Percentiles rank a stretch among this genome's conserved stretches.
Evolutionary conservation across 177 flowering plant species (phyloP).

Genomic region (Vitis hybrid): DNA sequence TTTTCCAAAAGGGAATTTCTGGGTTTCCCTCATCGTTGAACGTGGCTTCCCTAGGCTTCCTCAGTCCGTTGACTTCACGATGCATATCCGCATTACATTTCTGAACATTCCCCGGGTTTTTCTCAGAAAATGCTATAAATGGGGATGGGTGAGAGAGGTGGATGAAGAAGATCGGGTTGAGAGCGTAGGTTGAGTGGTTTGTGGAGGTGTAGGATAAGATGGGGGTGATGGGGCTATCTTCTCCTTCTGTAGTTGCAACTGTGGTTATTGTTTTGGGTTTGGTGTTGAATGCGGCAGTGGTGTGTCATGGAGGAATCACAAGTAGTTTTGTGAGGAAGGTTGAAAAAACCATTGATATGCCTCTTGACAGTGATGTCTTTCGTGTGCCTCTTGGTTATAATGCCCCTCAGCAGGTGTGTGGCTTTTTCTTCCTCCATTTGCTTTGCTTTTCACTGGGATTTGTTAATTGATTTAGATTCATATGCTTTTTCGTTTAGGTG

Average conservation of each 20-base stretch:
- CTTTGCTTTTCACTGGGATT: background rate
- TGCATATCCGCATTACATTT: too few species aligned
- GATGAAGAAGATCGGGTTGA: too few species aligned
- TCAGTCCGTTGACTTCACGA: too few species aligned
- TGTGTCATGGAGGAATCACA: slow-evolving; percentile 60
- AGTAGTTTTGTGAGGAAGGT: slow-evolving; percentile 46
- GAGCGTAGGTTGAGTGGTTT: too few species aligned
- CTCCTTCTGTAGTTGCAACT: background rate
- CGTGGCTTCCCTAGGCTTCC: too few species aligned
- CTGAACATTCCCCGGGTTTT: too few species aligned
- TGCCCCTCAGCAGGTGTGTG: slow-evolving; percentile 67
- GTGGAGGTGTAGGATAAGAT: too few species aligned
- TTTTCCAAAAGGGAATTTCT: too few species aligned
- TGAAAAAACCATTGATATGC: slow-evolving; percentile 51
- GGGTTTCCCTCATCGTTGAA: too few species aligned
- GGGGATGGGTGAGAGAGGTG: too few species aligned
- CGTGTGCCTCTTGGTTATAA: slow-evolving; percentile 55
- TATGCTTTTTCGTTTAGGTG: too few species aligned
- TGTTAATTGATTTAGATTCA: background rate
- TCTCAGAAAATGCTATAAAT: too few species aligned
- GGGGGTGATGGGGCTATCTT: background rate
- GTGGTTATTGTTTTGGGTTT: slow-evolving; percentile 19
- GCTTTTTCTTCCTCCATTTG: background rate
- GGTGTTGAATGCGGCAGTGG: slow-evolving; percentile 28
- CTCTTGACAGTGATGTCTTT: slow-evolving; percentile 61